Conservation (phyloP, 768 basidiomycete species). For the Lactarius trivialis region DNA sequence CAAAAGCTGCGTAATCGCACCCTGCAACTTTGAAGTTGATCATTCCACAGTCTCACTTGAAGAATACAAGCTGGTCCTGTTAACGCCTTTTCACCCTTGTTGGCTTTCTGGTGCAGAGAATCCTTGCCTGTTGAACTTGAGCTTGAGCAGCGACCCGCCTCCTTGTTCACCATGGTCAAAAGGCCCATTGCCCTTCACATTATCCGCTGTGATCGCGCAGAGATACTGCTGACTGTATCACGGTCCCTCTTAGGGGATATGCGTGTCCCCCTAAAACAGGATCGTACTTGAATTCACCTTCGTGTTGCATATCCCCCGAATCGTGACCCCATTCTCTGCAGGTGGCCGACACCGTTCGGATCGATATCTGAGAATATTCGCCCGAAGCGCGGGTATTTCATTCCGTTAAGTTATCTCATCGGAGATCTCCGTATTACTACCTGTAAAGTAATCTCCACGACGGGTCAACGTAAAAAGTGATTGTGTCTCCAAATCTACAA, state of each 20-base stretch:
- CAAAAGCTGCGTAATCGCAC: background rate
- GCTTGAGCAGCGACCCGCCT: background rate
- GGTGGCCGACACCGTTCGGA: conserved; percentile 9
- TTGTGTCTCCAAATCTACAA: conserved; percentile 5
- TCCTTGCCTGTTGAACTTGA: background rate
- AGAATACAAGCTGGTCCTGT: background rate
- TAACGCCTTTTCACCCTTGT: background rate
- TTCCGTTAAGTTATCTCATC: conserved; percentile 10
- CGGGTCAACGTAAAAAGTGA: conserved; percentile 9
- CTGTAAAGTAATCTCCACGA: conserved; percentile 2
- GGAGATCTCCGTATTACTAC: conserved; percentile 13
- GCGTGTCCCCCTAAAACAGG: background rate
- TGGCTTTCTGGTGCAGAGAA: background rate
- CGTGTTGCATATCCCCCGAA: background rate
- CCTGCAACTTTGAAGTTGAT: background rate
- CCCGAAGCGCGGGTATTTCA: conserved; percentile 4
- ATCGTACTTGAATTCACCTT: background rate
- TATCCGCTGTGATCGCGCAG: background rate
- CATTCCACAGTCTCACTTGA: background rate
- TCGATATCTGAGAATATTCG: conserved; percentile 19
- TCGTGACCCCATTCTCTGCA: background rate
- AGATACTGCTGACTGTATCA: background rate
- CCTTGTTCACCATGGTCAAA: background rate
- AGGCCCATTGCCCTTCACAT: background rate
- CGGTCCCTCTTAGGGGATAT: background rate